phyloP scores from a whole-genome alignment of 441 rosid species.

The Corymbia calophylla region DNA sequence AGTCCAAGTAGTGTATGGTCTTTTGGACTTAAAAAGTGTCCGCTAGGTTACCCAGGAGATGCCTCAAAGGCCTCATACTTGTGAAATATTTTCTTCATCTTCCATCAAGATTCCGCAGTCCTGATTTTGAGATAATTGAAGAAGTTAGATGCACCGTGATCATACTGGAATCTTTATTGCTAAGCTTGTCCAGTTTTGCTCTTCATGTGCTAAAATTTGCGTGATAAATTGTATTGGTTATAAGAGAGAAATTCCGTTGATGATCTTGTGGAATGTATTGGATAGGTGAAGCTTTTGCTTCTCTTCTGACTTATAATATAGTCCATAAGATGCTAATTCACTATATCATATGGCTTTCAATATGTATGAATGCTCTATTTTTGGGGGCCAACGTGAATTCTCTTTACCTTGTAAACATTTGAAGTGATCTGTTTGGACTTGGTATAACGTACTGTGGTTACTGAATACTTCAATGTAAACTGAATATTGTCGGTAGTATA shows the following conservation, averaged over 20 bases:
- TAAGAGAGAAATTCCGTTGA: neutral
- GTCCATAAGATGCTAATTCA: neutral
- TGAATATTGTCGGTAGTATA: neutral
- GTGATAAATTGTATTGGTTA: neutral
- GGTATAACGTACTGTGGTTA: neutral
- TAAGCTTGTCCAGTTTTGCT: neutral
- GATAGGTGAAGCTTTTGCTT: neutral
- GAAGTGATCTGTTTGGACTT: neutral
- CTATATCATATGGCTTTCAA: neutral
- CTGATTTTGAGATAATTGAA: neutral
- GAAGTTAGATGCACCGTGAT: neutral
- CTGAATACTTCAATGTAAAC: neutral
- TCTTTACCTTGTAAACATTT: neutral
- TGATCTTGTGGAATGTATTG: neutral
- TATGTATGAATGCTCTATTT: neutral
- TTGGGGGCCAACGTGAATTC: neutral
- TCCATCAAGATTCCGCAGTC: neutral
- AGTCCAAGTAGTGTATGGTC: neutral
- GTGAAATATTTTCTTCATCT: neutral
- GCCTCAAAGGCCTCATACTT: neutral
- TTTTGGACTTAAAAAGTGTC: neutral
- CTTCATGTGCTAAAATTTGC: neutral
- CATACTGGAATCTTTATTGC: neutral
- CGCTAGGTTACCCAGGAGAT: constrained; percentile 6
- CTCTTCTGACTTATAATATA: neutral